Evolutionary conservation across 2,329 filamentous ascomycete genomes (phyloP).

Genomic region (Cytospora piceae): DNA sequence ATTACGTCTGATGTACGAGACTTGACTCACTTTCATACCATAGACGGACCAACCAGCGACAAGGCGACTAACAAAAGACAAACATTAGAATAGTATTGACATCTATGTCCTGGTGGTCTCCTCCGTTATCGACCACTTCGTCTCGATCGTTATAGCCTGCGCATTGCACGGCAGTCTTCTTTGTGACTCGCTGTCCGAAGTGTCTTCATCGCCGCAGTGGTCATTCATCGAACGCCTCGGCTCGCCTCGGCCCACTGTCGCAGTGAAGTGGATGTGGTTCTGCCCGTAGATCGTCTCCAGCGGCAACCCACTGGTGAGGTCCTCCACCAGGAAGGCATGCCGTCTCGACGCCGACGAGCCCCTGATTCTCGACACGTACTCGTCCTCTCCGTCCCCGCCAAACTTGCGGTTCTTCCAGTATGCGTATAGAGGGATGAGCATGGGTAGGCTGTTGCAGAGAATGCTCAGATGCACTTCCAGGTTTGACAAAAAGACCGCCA

Average conservation of each 20-base stretch:
- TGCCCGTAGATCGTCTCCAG: conserved; percentile 29
- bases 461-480: conserved; percentile 25
- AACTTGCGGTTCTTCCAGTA: conserved; percentile 26
- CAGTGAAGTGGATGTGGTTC: conserved; percentile 23
- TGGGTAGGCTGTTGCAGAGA: conserved; percentile 26
- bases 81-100: not conserved
- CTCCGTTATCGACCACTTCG: conserved; percentile 26
- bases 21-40: not conserved
- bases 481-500: conserved; percentile 7
- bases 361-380: conserved; percentile 26
- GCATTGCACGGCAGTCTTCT: conserved; percentile 22
- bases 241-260: conserved; percentile 21
- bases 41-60: not conserved
- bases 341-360: not conserved
- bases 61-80: too few relatives aligned
- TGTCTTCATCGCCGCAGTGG: conserved; percentile 13
- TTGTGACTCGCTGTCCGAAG: conserved; percentile 22
- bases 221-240: not conserved
- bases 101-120: conserved; percentile 8
- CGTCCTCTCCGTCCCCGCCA: conserved; percentile 21
- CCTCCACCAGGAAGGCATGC: conserved; percentile 20
- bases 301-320: conserved; percentile 23
- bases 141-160: conserved; percentile 26
- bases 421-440: conserved; percentile 26
- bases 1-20: too few relatives aligned